These are phyloP conservation scores for Paramecium octaurelia DNA, from an alignment of 73 alveolate genomes.

Conservation along the genomic window DNA sequence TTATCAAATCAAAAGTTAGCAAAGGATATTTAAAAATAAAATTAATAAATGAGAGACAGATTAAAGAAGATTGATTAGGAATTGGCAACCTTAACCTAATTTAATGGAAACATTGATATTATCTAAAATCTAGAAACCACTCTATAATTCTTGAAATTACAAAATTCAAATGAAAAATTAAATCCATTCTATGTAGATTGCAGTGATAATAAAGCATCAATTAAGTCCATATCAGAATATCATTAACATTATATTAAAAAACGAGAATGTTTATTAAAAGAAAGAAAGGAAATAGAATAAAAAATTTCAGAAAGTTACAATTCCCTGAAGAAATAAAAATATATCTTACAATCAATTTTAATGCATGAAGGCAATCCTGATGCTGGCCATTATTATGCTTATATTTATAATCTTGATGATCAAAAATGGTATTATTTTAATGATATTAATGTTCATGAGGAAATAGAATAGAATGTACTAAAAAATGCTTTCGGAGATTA, in stretches of 20 bases:
- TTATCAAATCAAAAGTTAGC: slow-evolving; percentile 52
- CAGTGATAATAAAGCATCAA: not conserved
- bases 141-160: not conserved
- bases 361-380: slow-evolving; percentile 91
- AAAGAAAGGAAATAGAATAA: slow-evolving; percentile 50
- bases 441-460: slow-evolving; percentile 74
- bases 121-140: not conserved
- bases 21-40: slow-evolving; percentile 53
- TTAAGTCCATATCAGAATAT: not conserved
- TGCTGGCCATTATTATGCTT: slow-evolving; percentile 96
- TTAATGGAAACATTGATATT: slow-evolving; percentile 6
- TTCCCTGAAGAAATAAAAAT: slow-evolving; percentile 63
- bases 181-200: slow-evolving; percentile 49
- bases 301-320: slow-evolving; percentile 55
- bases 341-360: slow-evolving; percentile 76
- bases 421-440: slow-evolving; percentile 79
- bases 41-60: slow-evolving; percentile 45
- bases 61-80: slow-evolving; percentile 26
- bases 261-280: not conserved
- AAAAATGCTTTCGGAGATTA: slow-evolving; percentile 73
- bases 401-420: slow-evolving; percentile 77
- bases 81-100: slow-evolving; percentile 38
- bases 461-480: slow-evolving; percentile 67
- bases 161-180: not conserved
- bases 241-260: not conserved